phyloP scores from a whole-genome alignment of 2,329 filamentous ascomycete genomes.

The Monilinia fructicola region DNA sequence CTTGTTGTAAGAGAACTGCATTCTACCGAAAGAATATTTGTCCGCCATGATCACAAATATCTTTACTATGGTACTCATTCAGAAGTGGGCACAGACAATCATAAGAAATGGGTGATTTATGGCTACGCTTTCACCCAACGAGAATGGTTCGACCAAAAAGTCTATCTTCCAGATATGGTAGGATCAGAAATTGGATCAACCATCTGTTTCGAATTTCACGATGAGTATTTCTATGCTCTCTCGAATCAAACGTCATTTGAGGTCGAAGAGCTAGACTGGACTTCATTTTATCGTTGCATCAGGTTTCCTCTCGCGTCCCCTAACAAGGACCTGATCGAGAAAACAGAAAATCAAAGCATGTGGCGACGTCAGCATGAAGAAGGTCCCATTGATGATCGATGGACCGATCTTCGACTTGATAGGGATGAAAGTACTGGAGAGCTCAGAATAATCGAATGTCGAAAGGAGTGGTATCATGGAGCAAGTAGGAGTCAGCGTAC shows the following conservation, averaged over 20 bases:
- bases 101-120: conserved; percentile 62
- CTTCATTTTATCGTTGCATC: conserved; percentile 67
- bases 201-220: conserved; percentile 70
- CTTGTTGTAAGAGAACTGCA: conserved; percentile 46
- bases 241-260: conserved; percentile 65
- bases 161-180: conserved; percentile 58
- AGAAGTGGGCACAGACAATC: conserved; percentile 51
- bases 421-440: conserved; percentile 58
- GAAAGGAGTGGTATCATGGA: conserved; percentile 64
- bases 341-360: conserved; percentile 49
- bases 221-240: conserved; percentile 65
- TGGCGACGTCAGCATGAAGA: conserved; percentile 68
- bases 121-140: conserved; percentile 49
- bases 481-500: conserved; percentile 60
- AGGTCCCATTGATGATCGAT: conserved; percentile 71
- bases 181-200: conserved; percentile 65
- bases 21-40: conserved; percentile 60
- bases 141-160: conserved; percentile 45
- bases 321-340: conserved; percentile 44
- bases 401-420: conserved; percentile 65
- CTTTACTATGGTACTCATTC: conserved; percentile 68
- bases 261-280: conserved; percentile 63
- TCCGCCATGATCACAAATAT: conserved; percentile 60
- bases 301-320: conserved; percentile 57
- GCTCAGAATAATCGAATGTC: conserved; percentile 63